Base-by-base conservation (phyloP, 805 yeast genomes). In the Candida loeiensis region DNA sequence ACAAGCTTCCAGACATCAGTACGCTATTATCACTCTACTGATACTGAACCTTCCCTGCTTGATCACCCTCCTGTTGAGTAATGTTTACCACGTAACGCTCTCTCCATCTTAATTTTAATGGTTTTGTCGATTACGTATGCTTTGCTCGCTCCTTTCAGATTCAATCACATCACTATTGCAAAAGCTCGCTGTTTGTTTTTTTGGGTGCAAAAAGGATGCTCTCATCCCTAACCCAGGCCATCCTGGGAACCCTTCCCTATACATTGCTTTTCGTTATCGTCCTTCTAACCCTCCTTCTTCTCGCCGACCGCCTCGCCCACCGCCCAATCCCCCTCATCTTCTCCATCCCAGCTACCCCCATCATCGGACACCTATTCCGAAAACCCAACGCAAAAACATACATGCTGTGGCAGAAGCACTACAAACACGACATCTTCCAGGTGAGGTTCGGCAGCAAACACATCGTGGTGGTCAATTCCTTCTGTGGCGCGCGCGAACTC, bases 391-490 rank as follows among this genome's bases (percentile, higher is more conserved):
- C 85, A 8, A 37, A 65, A 13, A 59, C 58, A 6, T 80, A 74
- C 50, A 44, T 58, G 37, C 44, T 58, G 12, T 76, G 86, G 78
- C 39, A 72, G 1, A 34, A 55, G n/a, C 42, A 44, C 11, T 69
- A 72, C 45, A 70, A 75, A 0, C 24, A 34, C 4, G 57, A 65
- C 5, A 73, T 82, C 1, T 83, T 73, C 52, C 91, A 85, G 49
- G 66, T 83, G 32, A 59, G 83, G 34, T 57, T 85, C 39, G 95
- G 95, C 0, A 61, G 55, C 14, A 66, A 59, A 28, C 61, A 73
- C 11, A 74, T 81, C 1, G 71, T 85, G 9, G 80, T 85, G 13
- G 90, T 79, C n/a, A 82, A 85, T 53, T 73, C 83, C 1, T 80
- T 63, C 47, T 73, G 70, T 3, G 72, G 82, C 5, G 77, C 80